Base-by-base conservation (phyloP, 441 rosid genomes). In the Populus hybrid region DNA sequence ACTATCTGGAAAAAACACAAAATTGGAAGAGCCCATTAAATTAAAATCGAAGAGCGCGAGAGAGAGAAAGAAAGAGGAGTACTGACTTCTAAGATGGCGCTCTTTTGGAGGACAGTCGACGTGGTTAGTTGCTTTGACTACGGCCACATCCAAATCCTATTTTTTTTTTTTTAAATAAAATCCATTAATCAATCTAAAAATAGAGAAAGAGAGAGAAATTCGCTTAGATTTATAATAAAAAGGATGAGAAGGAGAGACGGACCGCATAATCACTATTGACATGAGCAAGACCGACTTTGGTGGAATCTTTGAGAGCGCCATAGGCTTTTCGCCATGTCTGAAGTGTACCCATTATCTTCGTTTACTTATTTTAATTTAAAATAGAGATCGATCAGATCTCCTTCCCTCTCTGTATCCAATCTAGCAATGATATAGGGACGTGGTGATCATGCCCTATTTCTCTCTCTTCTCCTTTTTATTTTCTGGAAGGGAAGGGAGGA, bases 251-350 rank as follows among this genome's bases (percentile, higher is more conserved):
- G 20, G 69, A 16, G 28, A 64, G 71, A 69, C 75, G 66, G 69
- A 96, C 99, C 85, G 99, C 98, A 80, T 83, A 94, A 80, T 96
- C 99, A 86, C 98, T 93, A 87, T 96, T 96, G 85, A 96, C 98
- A 72, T 95, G 99, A 79, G 98, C 98, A 70, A 96, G 95, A 59
- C 99, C 99, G 87, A 96, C 98, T 94, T 96, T 96, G 84, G 99
- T 96, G 89, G 91, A 74, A 76, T 96, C 99, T 78, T 96, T 96
- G 84, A 96, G 84, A 79, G 98, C 99, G 70, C 98, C 99, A 69
- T 92, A 96, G 50, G 99, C 98, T 81, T 88, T 92, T 72, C 98
- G 88, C 97, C 97, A 96, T 16, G 96, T 89, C 88, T 93, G 98
- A 36, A 96, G 95, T 77, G 99, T 92, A 63, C 92, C 99, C 99